Evolutionary conservation across 2,329 filamentous ascomycete species (phyloP), one percentile per base, ranked within the genome.

Genomic region (Rhinocladiella similis): DNA sequence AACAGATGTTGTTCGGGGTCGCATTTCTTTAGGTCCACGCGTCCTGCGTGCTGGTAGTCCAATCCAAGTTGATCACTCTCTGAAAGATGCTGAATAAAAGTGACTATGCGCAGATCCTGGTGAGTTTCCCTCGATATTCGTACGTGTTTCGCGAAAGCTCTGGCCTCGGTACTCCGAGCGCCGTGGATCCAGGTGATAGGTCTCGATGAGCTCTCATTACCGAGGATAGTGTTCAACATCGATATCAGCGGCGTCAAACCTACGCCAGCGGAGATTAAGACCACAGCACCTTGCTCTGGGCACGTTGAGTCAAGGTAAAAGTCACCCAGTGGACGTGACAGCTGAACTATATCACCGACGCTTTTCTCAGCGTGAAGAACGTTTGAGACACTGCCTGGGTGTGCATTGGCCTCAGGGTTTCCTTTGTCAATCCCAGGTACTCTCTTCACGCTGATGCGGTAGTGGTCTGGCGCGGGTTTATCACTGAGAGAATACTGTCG

Each of bases 401-500:
- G 73, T 13, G 83, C 66, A 3, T 84, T 85, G 1, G 74, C 69
- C 66, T 90, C 86, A 3, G 25, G 4, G 25, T 4, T 7, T 27
- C 7, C 25, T 27, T 27, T 27, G n/a, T n/a, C n/a, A n/a, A n/a
- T n/a, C n/a, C n/a, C n/a, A n/a, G n/a, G n/a, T n/a, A n/a, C n/a
- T 57, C 79, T 82, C 78, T 90, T 90, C 54, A 91, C 80, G 48
- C 81, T 88, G 72, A 91, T 86, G 27, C 88, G 83, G 71, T 89
- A 88, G 71, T 84, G 81, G 14, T 54, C 51, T 3, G 43, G 50
- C 9, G 50, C 33, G 7, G 79, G 73, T 1, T 38, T 50, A 13
- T 90, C 86, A 65, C 83, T 87, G 59, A 91, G 78, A 22, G 86
- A 89, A 73, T 90, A 91, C 70, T 91, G 88, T 29, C 88, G 78